phyloP scores from a whole-genome alignment of 371 early-diverging fungal genomes.

The Encephalitozoon cuniculi region DNA sequence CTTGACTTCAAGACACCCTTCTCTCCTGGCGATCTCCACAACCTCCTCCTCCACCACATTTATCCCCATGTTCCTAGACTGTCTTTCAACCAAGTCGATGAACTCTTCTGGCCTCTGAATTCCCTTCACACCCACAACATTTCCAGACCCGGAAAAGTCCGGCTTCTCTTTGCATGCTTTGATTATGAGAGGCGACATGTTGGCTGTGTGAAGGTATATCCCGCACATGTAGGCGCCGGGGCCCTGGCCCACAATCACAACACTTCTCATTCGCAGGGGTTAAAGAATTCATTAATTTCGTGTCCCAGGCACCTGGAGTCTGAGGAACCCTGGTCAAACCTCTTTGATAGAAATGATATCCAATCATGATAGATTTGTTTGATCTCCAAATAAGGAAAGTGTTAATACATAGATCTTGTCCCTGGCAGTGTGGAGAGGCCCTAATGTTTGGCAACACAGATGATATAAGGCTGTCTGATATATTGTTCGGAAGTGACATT shows the following conservation, averaged over 20 bases:
- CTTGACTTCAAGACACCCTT: neutral
- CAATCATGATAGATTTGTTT: neutral
- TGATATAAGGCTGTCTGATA: neutral
- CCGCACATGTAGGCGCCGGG: slow-evolving; percentile 37
- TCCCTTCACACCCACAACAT: slow-evolving; percentile 18
- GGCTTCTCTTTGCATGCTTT: neutral
- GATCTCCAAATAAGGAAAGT: neutral
- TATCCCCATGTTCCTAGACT: slow-evolving; percentile 36
- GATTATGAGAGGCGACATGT: slow-evolving; percentile 24
- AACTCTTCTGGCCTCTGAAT: slow-evolving; percentile 11
- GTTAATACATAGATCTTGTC: neutral
- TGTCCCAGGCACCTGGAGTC: neutral
- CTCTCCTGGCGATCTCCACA: neutral
- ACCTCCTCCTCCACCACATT: neutral
- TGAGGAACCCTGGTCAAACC: too few relatives aligned
- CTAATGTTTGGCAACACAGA: neutral
- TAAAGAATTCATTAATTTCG: neutral
- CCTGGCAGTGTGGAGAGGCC: neutral
- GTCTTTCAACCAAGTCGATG: neutral
- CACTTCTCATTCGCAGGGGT: neutral
- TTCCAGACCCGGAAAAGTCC: slow-evolving; percentile 13
- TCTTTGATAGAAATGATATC: neutral
- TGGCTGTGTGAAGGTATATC: slow-evolving; percentile 47
- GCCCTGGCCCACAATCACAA: slow-evolving; percentile 21
- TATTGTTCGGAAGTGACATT: neutral